Base-by-base conservation (phyloP, 176 grass and related monocot genomes). In the Eragrostis curvula region DNA sequence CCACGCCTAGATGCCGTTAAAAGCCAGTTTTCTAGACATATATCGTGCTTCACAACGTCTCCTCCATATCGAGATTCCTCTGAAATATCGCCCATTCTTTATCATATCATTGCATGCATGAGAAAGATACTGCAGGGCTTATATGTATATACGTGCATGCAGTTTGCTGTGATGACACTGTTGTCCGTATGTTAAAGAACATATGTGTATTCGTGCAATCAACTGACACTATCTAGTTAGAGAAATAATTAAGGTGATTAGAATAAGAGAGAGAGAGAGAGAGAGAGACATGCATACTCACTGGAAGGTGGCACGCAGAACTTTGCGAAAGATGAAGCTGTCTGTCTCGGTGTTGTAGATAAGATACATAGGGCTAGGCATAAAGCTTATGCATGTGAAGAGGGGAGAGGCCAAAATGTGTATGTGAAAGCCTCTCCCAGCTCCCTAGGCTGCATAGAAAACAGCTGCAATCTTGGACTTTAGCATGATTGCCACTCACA, bases 401-500 rank as follows among this genome's bases (percentile, higher is more conserved):
- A 88, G 55, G n/a, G 48, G 49, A 85, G 61, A 81, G 61, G 44
- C 70, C 85, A 75, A 78, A 45, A 47, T 79, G 84, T 74, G 27
- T 75, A 20, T 77, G 58, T 70, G 53, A 67, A 76, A 46, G 64
- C 20, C 70, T 66, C 75, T 87, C 63, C 40, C 88, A 9, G 49
- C 66, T 83, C 88, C 72, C 89, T 77, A 88, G 89, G 69, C 74
- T 70, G 47, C 81, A 87, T 90, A 76, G 75, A 80, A 70, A 87
- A 87, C 25, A 71, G 75, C 70, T 14, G 84, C 89, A 87, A 90
- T 81, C 71, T 87, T 91, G 89, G 89, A 91, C 71, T 87, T 69
- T 81, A 87, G 76, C 81, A 68, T 91, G 76, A 77, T 88, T 85
- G 65, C 77, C 77, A 72, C 81, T 78, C 71, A 84, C 70, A 75